phyloP scores from a whole-genome alignment of 2,329 filamentous ascomycete species.

The Sarocladiaceae sp. region DNA sequence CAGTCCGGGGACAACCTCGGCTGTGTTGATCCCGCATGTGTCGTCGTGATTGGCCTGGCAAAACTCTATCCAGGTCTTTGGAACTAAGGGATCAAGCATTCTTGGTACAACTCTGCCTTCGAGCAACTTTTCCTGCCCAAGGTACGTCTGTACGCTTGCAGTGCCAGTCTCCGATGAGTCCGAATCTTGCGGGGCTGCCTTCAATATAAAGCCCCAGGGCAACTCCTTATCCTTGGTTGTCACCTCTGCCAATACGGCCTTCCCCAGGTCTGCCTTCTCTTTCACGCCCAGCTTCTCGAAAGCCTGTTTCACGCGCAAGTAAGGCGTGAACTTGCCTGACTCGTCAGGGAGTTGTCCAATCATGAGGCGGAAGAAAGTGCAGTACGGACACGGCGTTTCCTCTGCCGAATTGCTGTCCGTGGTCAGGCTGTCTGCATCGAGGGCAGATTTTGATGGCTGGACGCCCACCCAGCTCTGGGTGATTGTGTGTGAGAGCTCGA shows the following conservation, averaged over 20 bases:
- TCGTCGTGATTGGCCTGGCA: constrained; percentile 24
- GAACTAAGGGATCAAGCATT: constrained; percentile 22
- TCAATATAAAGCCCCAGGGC: constrained; percentile 31
- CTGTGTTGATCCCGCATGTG: constrained; percentile 14
- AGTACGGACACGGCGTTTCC: constrained; percentile 28
- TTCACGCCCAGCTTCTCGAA: constrained; percentile 30
- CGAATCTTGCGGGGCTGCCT: constrained; percentile 19
- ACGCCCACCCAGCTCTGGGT: constrained; percentile 5
- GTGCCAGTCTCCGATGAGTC: constrained; percentile 8
- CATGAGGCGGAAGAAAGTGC: constrained; percentile 30
- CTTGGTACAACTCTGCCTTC: constrained; percentile 25
- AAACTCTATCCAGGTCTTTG: constrained; percentile 28
- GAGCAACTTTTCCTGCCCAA: constrained; percentile 15
- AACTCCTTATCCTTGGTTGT: constrained; percentile 28
- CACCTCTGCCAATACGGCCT: constrained; percentile 29
- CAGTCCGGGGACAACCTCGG: constrained; percentile 17
- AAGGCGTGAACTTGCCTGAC: constrained; percentile 29
- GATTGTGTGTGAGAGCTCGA: constrained; percentile 24
- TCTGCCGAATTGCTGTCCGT: constrained; percentile 11
- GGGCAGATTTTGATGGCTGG: background rate
- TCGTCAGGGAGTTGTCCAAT: constrained; percentile 17
- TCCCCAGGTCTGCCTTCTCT: constrained; percentile 30
- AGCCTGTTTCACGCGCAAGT: constrained; percentile 30
- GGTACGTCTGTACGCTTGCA: background rate
- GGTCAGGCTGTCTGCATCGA: constrained; percentile 3